Evolutionary conservation across 2,329 filamentous ascomycete genomes (phyloP).

Genomic region (Thermomyces lanuginosus): DNA sequence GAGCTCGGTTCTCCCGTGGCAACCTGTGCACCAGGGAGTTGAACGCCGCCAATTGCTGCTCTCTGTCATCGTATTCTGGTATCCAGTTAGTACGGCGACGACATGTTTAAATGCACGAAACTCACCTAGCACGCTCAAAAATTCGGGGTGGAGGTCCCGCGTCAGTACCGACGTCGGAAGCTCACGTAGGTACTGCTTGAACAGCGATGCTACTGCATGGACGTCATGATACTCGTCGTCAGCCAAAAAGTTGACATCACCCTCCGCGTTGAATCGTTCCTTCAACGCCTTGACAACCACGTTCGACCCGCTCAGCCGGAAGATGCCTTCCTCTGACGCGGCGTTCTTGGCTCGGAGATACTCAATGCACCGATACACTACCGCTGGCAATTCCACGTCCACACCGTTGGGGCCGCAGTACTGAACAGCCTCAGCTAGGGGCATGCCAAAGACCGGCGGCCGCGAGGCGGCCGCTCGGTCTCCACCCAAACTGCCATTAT

Average conservation of each 20-base stretch:
- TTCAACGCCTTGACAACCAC: slow-evolving; percentile 79
- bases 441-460: slow-evolving; percentile 66
- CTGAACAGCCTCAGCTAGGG: slow-evolving; percentile 71
- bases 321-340: slow-evolving; percentile 79
- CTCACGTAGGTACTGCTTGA: slow-evolving; percentile 89
- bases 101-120: slow-evolving; percentile 2
- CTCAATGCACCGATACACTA: slow-evolving; percentile 89
- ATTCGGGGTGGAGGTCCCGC: slow-evolving; percentile 75
- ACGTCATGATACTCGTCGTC: slow-evolving; percentile 80
- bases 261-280: slow-evolving; percentile 84
- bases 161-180: slow-evolving; percentile 83
- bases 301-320: slow-evolving; percentile 92
- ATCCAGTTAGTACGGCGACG: slow-evolving; percentile 4
- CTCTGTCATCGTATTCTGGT: slow-evolving; percentile 52
- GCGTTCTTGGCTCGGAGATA: slow-evolving; percentile 76
- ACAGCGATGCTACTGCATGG: slow-evolving; percentile 80
- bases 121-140: slow-evolving; percentile 58
- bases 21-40: slow-evolving; percentile 64
- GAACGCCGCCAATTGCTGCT: slow-evolving; percentile 61
- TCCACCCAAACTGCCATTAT: slow-evolving; percentile 31
- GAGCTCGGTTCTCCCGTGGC: slow-evolving; percentile 60
- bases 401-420: slow-evolving; percentile 57
- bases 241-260: slow-evolving; percentile 70
- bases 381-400: slow-evolving; percentile 64
- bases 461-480: slow-evolving; percentile 40